Conservation (phyloP, 495 filamentous ascomycete genomes). For the Tuber borchii region DNA sequence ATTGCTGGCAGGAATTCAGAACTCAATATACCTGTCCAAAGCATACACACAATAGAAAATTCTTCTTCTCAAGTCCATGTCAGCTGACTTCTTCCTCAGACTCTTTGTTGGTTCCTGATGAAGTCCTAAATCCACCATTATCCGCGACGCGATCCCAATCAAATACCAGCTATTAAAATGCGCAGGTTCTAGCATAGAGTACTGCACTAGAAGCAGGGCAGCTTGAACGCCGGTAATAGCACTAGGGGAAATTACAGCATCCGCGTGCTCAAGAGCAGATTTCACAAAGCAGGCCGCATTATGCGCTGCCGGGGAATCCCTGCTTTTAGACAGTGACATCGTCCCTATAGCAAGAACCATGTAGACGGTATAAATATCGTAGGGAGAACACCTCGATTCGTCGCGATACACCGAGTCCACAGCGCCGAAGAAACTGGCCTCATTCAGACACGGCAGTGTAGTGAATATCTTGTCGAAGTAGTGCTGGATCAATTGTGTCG, state of each 20-base stretch:
- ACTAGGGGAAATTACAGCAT: constrained; percentile 74
- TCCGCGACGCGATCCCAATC: constrained; percentile 77
- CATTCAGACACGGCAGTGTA: constrained; percentile 71
- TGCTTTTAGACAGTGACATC: constrained; percentile 60
- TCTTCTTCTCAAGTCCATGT: constrained; percentile 66
- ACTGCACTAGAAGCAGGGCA: constrained; percentile 74
- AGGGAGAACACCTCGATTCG: constrained; percentile 56
- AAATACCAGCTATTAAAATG: constrained; percentile 89
- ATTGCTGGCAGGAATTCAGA: neutral
- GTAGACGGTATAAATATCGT: constrained; percentile 77
- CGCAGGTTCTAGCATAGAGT: constrained; percentile 76
- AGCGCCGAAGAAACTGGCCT: constrained; percentile 64
- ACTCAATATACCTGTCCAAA: constrained; percentile 62
- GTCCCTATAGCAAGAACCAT: constrained; percentile 81
- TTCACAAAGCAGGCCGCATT: constrained; percentile 43
- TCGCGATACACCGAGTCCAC: constrained; percentile 71
- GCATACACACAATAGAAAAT: constrained; percentile 83
- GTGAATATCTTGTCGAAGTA: constrained; percentile 76
- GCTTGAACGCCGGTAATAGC: constrained; percentile 77
- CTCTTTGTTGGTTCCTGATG: constrained; percentile 79
- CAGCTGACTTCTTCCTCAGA: constrained; percentile 53
- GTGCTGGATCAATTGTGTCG: constrained; percentile 62
- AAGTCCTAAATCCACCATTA: constrained; percentile 76
- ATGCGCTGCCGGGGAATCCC: constrained; percentile 39
- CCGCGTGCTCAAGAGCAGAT: constrained; percentile 63